Evolutionary conservation across 2,329 filamentous ascomycete genomes (phyloP).

Genomic region (Blumeria hordei): DNA sequence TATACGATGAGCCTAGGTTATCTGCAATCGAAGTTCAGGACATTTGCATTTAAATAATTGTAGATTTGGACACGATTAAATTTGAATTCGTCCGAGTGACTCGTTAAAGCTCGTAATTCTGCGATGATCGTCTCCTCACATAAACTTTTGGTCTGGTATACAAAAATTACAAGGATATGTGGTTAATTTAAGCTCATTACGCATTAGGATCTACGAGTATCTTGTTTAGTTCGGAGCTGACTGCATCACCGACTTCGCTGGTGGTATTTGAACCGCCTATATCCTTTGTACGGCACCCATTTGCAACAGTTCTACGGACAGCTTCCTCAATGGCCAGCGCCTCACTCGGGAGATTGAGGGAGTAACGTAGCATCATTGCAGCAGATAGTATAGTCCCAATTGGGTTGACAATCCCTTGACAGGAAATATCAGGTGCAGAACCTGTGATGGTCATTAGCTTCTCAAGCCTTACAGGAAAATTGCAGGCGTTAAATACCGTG

Average conservation of each 20-base stretch:
- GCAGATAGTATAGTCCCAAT: constrained; percentile 78
- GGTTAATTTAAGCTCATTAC: no score
- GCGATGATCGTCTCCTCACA: no score
- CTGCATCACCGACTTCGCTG: constrained; percentile 56
- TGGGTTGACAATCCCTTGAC: constrained; percentile 77
- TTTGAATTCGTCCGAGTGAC: no score
- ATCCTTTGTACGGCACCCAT: constrained; percentile 56
- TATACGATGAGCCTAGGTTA: no score
- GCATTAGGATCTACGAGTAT: constrained; percentile 22
- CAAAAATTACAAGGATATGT: no score
- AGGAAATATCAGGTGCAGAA: constrained; percentile 80
- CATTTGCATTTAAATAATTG: no score
- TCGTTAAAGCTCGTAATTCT: no score
- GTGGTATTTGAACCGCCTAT: constrained; percentile 60
- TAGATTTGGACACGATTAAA: no score
- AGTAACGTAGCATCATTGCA: constrained; percentile 93
- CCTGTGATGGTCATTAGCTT: constrained; percentile 21
- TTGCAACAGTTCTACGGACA: constrained; percentile 57
- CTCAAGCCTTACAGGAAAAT: background rate
- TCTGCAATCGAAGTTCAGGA: no score
- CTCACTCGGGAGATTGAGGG: constrained; percentile 53
- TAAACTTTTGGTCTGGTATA: no score
- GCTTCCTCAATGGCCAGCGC: constrained; percentile 60
- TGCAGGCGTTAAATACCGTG: constrained; percentile 34
- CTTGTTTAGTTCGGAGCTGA: constrained; percentile 49